phyloP scores from a whole-genome alignment of 1,284 basidiomycete species.

The Bjerkandera adusta region DNA sequence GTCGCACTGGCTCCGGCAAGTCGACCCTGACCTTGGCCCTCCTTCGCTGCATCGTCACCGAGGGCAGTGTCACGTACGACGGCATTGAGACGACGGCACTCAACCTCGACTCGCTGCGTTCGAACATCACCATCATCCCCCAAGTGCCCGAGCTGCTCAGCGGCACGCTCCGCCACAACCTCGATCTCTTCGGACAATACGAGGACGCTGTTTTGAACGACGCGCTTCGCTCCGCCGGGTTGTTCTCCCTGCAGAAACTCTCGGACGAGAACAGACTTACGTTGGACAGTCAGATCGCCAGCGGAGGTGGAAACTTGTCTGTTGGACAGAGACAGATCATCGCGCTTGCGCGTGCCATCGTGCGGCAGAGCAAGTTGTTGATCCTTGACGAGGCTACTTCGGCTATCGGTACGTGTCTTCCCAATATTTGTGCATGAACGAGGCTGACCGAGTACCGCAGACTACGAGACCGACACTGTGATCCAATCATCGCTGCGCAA shows the following conservation, averaged over 20 bases:
- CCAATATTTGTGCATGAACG: neutral
- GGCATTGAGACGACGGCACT: conserved; percentile 35
- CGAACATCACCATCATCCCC: conserved; percentile 48
- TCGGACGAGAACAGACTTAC: conserved; percentile 45
- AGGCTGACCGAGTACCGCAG: conserved; percentile 24
- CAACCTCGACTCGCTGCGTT: conserved; percentile 60
- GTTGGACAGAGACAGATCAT: conserved; percentile 71
- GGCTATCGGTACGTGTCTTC: conserved; percentile 25
- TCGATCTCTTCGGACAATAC: conserved; percentile 73
- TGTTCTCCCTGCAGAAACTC: conserved; percentile 50
- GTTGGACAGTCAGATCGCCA: conserved; percentile 48
- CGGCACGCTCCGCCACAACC: conserved; percentile 53
- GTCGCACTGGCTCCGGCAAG: conserved; percentile 77
- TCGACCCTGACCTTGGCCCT: conserved; percentile 40
- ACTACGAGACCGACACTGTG: conserved; percentile 56
- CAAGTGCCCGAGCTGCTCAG: conserved; percentile 60
- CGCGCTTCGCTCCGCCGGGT: conserved; percentile 53
- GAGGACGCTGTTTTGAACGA: conserved; percentile 63
- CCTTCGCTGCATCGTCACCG: conserved; percentile 41
- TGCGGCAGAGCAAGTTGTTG: conserved; percentile 55
- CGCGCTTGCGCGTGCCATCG: conserved; percentile 56
- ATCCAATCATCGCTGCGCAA: conserved; percentile 58
- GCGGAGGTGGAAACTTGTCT: conserved; percentile 63
- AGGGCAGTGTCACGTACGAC: conserved; percentile 40
- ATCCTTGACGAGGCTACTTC: conserved; percentile 54